A percentile compares a stretch with the other conserved stretches of the same genome.
Evolutionary conservation across 306 rosid species (phyloP).

Genomic region (Vicia villosa): DNA sequence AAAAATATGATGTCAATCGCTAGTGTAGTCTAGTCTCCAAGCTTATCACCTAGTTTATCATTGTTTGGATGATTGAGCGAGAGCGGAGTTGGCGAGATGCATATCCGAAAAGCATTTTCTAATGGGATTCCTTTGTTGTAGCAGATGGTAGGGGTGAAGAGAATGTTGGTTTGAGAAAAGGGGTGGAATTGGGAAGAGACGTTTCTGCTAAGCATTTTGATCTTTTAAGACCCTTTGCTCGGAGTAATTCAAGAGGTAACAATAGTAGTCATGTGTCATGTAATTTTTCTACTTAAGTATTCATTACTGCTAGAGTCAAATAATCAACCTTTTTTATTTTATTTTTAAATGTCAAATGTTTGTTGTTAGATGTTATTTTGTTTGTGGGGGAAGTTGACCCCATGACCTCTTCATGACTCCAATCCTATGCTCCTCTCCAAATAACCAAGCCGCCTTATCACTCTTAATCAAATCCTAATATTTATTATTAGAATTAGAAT

Average conservation of each 20-base stretch:
- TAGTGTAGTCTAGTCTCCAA: not conserved
- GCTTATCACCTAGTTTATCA: not conserved
- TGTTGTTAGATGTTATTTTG: not conserved
- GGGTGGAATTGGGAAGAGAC: slow-evolving; percentile 59
- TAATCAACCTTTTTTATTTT: not conserved
- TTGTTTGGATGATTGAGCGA: slow-evolving; percentile 24
- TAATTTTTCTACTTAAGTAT: not conserved
- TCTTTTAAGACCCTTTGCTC: slow-evolving; percentile 80
- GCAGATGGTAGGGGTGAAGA: slow-evolving; percentile 58
- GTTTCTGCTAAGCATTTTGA: slow-evolving; percentile 72
- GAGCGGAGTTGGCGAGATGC: not conserved
- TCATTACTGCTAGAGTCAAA: not conserved
- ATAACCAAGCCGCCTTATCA: not conserved
- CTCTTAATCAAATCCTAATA: not conserved
- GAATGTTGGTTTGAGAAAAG: slow-evolving; percentile 47
- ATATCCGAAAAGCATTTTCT: not conserved
- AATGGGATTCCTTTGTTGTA: slow-evolving; percentile 38
- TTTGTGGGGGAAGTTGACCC: not conserved
- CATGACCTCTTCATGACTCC: not conserved
- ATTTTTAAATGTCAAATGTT: not conserved
- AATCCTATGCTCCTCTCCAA: not conserved
- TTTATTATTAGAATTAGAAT: not conserved
- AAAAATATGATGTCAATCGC: not conserved
- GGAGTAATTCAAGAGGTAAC: slow-evolving; percentile 75
- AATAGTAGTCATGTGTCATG: slow-evolving; percentile 2